Percentiles rank a stretch among this genome's conserved stretches.
Conservation (phyloP, 257 asterid genomes). For the Echium plantagineum region DNA sequence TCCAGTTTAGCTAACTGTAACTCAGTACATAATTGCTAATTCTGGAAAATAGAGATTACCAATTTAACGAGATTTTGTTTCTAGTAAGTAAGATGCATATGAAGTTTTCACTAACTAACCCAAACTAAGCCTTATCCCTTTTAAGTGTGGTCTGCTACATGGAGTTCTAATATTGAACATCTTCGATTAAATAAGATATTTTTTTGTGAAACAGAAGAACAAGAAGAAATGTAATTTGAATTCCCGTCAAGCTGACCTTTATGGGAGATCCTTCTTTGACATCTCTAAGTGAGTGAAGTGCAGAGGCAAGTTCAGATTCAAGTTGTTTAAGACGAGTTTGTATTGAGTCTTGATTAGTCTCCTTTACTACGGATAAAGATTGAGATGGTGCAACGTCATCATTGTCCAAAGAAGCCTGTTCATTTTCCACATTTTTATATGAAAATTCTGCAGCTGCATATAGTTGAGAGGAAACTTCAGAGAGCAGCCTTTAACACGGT, state of each 20-base stretch:
- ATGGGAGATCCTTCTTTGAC: slow-evolving; percentile 24
- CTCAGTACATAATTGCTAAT: no score
- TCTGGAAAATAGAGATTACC: no score
- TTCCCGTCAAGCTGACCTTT: slow-evolving; percentile 27
- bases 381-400: slow-evolving; percentile 20
- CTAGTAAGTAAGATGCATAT: background rate
- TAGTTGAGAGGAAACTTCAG: slow-evolving; percentile 9
- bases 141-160: no score
- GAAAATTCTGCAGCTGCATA: slow-evolving; percentile 80
- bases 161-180: no score
- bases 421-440: slow-evolving; percentile 17
- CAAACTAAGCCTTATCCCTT: no score
- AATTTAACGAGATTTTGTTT: no score
- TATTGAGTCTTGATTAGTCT: slow-evolving; percentile 28
- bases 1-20: no score
- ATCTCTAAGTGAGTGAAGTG: slow-evolving; percentile 49
- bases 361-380: slow-evolving; percentile 22
- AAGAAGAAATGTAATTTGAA: slow-evolving; percentile 6
- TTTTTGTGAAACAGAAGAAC: background rate
- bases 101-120: no score
- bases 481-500: background rate
- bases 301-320: slow-evolving; percentile 54
- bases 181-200: no score
- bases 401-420: slow-evolving; percentile 18
- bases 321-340: slow-evolving; percentile 47